A percentile compares a stretch with the other conserved stretches of the same genome.
phyloP scores from a whole-genome alignment of 805 yeast species.

The Brettanomyces anomalus region DNA sequence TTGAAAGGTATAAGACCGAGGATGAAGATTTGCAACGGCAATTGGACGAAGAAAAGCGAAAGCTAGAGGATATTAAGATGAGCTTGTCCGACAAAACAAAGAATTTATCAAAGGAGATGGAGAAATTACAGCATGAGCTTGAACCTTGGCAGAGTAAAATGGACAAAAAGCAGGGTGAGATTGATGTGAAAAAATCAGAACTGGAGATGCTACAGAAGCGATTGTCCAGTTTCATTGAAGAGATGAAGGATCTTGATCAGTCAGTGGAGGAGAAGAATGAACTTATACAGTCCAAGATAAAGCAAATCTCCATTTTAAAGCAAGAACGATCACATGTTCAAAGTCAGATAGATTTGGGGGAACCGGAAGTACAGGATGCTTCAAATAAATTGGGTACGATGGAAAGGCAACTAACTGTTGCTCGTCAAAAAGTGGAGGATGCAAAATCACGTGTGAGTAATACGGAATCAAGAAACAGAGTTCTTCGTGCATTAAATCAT shows the following conservation, averaged over 20 bases:
- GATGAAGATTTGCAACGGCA: conserved; percentile 34
- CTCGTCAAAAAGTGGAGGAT: conserved; percentile 57
- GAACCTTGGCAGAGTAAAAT: conserved; percentile 79
- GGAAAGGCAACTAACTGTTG: conserved; percentile 41
- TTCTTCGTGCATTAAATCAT: conserved; percentile 57
- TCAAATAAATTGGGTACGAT: conserved; percentile 39
- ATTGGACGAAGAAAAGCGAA: conserved; percentile 42
- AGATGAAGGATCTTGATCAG: conserved; percentile 34
- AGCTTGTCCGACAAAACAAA: conserved; percentile 69
- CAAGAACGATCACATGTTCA: conserved; percentile 39
- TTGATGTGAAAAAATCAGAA: conserved; percentile 56
- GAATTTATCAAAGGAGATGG: conserved; percentile 56
- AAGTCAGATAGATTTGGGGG: conserved; percentile 52
- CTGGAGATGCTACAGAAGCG: conserved; percentile 50
- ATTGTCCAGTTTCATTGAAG: conserved; percentile 32
- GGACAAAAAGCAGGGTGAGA: conserved; percentile 51
- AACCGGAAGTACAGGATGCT: conserved; percentile 44
- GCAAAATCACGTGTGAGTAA: conserved; percentile 51
- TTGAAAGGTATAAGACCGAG: conserved; percentile 35
- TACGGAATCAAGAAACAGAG: conserved; percentile 62
- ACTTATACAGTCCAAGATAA: conserved; percentile 36
- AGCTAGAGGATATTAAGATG: conserved; percentile 54
- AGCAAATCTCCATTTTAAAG: conserved; percentile 34
- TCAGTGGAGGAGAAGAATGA: conserved; percentile 29
- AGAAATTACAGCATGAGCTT: conserved; percentile 48